Percentiles rank a stretch among this genome's conserved stretches.
Evolutionary conservation across 73 alveolate genomes (phyloP).

Genomic region (Paramecium octaurelia): DNA sequence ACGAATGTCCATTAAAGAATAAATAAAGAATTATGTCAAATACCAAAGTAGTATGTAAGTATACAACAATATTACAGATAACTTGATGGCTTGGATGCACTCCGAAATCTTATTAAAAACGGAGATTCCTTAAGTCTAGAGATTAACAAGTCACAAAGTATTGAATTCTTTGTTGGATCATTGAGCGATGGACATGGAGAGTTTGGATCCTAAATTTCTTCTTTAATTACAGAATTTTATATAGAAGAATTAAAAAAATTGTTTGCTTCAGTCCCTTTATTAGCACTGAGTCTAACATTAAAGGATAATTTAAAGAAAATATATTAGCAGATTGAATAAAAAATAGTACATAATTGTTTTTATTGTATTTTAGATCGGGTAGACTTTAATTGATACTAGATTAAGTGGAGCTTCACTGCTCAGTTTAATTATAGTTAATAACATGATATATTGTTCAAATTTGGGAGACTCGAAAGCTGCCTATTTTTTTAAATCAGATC

Average conservation of each 20-base stretch:
- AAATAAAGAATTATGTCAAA: neutral
- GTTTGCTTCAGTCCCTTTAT: neutral
- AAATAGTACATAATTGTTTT: neutral
- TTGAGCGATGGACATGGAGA: neutral
- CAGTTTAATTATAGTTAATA: neutral
- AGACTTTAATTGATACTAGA: neutral
- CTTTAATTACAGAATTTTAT: neutral
- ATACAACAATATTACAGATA: neutral
- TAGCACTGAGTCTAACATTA: neutral
- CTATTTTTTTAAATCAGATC: neutral
- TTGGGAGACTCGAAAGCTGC: neutral
- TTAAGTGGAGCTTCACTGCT: conserved; percentile 29
- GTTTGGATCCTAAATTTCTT: neutral
- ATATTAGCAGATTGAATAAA: neutral
- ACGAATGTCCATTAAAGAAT: neutral
- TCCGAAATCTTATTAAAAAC: neutral
- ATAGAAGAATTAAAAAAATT: neutral
- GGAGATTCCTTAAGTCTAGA: neutral
- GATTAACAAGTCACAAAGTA: neutral
- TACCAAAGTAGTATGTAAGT: neutral
- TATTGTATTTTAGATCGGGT: neutral
- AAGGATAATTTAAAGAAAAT: neutral
- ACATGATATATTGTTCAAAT: neutral
- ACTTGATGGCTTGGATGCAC: neutral
- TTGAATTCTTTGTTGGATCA: neutral